Evolutionary conservation across 1,284 basidiomycete genomes (phyloP), one percentile per base, ranked within the genome.

Genomic region (Erythrobasidium hasegawianum): DNA sequence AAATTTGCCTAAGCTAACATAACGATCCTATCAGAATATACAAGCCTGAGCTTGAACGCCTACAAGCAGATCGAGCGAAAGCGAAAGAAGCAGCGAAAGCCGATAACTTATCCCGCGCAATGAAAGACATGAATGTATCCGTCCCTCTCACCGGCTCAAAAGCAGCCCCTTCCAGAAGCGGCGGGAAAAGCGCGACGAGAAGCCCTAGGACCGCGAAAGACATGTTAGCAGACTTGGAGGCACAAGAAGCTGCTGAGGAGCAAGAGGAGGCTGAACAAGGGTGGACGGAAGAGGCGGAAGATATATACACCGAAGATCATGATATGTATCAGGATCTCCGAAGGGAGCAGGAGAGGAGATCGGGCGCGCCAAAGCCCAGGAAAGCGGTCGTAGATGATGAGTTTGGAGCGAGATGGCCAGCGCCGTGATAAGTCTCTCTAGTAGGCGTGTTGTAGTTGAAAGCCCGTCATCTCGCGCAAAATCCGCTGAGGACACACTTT

Each of bases 41-140:
- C 77, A 83, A 92, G 50, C 93, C 94, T 0, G 92, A 97, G 75
- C 83, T 98, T 2, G 83, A 88, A 60, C 84, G 86, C 52, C 83
- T 90, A 14, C 77, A 79, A 10, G 78, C 78, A 40, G 79, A 83
- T 10, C 79, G 89, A 20, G 81, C 86, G 59, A 81, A 83, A 70
- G 88, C 90, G 76, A 82, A 87, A 68, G 74, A 77, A 65, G 70
- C 47, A 0, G 20, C 68, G 11, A 74, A 75, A 45, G 71, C 76
- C 52, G 87, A 89, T 64, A 89, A 90, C 24, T 81, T 97, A 78
- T 85, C 84, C 69, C 81, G 87, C 33, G 79, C 97, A 68, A 88
- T 97, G 86, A 82, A 83, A 68, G 95, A 97, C 78, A 86, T 97
- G 73, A 83, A 83, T 9, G 82, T 94, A 47, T 68, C 71, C 20